Base-by-base conservation (phyloP, 148 eudicot species). In the Amaranthus cruentus region DNA sequence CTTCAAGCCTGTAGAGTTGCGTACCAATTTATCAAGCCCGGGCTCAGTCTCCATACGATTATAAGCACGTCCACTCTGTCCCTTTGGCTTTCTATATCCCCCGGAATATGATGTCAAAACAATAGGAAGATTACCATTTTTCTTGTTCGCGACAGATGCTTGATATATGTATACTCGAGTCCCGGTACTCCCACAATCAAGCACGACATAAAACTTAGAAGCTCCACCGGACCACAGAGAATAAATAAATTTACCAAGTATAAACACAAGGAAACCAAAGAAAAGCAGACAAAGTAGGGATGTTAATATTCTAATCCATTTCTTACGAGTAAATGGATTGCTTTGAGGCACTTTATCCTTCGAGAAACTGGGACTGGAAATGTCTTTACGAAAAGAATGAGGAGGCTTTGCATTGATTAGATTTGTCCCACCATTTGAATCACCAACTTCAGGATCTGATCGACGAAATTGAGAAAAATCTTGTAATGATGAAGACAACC, bases 41-140 rank as follows among this genome's bases (percentile, higher is more conserved):
- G 99, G 99, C 72, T 92, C 97, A 59, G 97, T 96, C 88, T 96
- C 99, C 97, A 86, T 96, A 69, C 99, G 85, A 58, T 88, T 89
- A 74, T 96, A 96, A 78, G 99, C 99, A 60, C 96, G 91, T 69
- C 96, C 94, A 70, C 80, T 87, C 72, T 87, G 86, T 4, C 88
- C 83, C 71, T 81, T 85, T 47, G 88, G 83, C 79, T 90, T 95
- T 62, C 67, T 83, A 46, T 63, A 78, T 52, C 74, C 80, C 81
- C 84, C 94, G 15, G 99, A 93, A 72, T 88, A 73, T 75, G 97
- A 96, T 78, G 70, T 88, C 77, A 96, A 77, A 53, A 81, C 77
- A 75, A 96, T 86, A 64, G 99, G 99, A 5, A 96, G 90, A 77
- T 80, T 85, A 51, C 81, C 77, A 73, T 80, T 80, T 68, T 90